Percentiles rank a stretch among this genome's conserved stretches.
phyloP scores from a whole-genome alignment of 2,329 filamentous ascomycete species.

The Fusarium bulbicola region DNA sequence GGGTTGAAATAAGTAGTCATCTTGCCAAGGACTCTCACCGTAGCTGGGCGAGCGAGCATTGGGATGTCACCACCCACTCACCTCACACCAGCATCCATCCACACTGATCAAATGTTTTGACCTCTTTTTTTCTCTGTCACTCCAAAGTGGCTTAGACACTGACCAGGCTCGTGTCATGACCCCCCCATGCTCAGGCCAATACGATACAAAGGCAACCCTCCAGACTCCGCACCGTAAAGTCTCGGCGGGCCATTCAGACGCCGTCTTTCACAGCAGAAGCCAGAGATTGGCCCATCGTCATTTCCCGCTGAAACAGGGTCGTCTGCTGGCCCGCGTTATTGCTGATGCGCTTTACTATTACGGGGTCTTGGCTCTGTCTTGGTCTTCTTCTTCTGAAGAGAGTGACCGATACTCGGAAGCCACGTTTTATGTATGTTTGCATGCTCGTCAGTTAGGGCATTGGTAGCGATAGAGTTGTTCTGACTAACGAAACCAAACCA shows the following conservation, averaged over 20 bases:
- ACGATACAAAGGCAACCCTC: conserved; percentile 2
- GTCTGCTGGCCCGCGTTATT: conserved; percentile 38
- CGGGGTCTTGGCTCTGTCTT: conserved; percentile 4
- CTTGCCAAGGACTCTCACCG: conserved; percentile 12
- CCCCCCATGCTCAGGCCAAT: conserved; percentile 26
- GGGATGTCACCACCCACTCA: conserved; percentile 1
- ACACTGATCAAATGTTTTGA: conserved; percentile 26
- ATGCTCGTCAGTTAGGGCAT: conserved; percentile 6
- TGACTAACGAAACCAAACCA: conserved; percentile 11
- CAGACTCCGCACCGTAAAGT: conserved; percentile 31
- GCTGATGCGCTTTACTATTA: conserved; percentile 23
- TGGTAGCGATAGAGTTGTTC: conserved; percentile 12
- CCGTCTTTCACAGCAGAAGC: conserved; percentile 14
- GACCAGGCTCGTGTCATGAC: conserved; percentile 37
- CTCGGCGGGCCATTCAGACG: conserved; percentile 35
- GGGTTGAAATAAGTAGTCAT: background rate
- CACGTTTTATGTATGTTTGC: conserved; percentile 1
- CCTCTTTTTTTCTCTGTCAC: background rate
- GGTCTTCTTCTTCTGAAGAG: background rate
- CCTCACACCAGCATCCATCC: conserved; percentile 26
- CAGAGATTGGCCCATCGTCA: conserved; percentile 43
- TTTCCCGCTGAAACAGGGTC: conserved; percentile 45
- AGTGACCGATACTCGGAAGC: background rate
- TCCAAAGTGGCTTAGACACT: conserved; percentile 31
- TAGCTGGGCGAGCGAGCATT: conserved; percentile 2